Evolutionary conservation across 208 protist genomes (phyloP), one percentile per base, ranked within the genome.

Genomic region (Wallacemonas sp.): DNA sequence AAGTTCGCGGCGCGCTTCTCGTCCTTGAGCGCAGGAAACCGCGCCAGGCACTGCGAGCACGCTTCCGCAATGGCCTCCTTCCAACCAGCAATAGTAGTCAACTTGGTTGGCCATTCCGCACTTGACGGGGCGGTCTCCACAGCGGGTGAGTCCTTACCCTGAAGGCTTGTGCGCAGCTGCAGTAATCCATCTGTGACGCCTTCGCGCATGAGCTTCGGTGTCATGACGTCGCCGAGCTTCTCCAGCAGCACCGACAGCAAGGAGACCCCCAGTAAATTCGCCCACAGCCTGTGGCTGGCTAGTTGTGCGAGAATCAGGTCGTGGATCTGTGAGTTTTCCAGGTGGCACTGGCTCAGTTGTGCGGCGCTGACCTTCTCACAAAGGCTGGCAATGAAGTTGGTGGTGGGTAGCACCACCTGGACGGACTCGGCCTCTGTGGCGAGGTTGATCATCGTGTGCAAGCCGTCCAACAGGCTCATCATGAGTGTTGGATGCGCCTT

Each of bases 181-280:
- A 68, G 41, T 29, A 94, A 61, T 2, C 66, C 67, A 54, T 87
- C 73, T 29, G 75, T 73, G 3, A 96, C 83, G 30, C 92, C 93
- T 59, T 97, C 92, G 41, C 92, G 83, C 15, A 89, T 69, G 65
- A 98, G 92, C 45, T 85, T 78, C 22, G 66, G 55, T 13, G 59
- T 60, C 52, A 89, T 97, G 9, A 82, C 63, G 19, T 70, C 63
- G 5, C 73, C 71, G 22, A 93, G 13, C 67, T 94, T 97, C 12
- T 85, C 61, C 8, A 96, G 41, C 15, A 97, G 79, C 30, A 66
- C 77, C 0, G 70, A 55, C 6, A 77, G 78, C 15, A 97, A 63
- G 10, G 62, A 61, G 9, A 97, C 66, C 9, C 72, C 92, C 8
- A 85, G 52, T 19, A 88, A 60, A 29, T 86, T 81, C 34, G 81